Evolutionary conservation across 306 rosid species (phyloP), one percentile per base, ranked within the genome.

Genomic region (Prunus mira): DNA sequence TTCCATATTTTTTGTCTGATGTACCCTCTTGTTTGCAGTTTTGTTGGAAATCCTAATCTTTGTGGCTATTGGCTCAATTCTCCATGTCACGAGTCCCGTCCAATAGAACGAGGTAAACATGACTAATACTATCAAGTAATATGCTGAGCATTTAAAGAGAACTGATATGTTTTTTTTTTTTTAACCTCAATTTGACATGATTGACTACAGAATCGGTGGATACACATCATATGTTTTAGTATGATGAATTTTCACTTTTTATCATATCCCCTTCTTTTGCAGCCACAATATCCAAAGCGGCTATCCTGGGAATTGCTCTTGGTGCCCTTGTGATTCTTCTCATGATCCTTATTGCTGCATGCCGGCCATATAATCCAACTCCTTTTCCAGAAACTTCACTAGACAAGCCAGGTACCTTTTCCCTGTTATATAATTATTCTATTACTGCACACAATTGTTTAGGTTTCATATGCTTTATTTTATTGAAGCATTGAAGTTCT

Each of bases 251-350:
- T 19, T 70, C 51, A 30, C 18, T 38, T 43, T 66, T 69, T 3
- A 9, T 69, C n/a, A 18, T 3, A 4, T 82, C 32, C n/a, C 24
- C 9, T 28, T 18, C 13, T 70, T 78, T 11, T 76, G 85, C 84
- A 96, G 99, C 89, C 67, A 84, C 87, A 20, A 73, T 96, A 76
- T 88, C 99, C 13, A 96, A 93, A 89, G 97, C 91, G 0, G 98
- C 97, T 69, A 96, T 96, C 75, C 86, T 96, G 9, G 99, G 99
- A 66, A 96, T 96, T 65, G 91, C 97, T 60, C 98, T 96, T 58
- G 99, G 99, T n/a, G 96, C 91, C 72, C 90, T 96, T 24, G 93
- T 89, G 55, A 88, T 93, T 83, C 96, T 96, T 86, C 94, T 96
- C 71, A 87, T 96, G 97, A 85, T 96, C 78, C 86, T 96, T 56